These are phyloP conservation scores for Phylloporus sp. DNA, from an alignment of 768 basidiomycete species.

Conservation along the genomic window DNA sequence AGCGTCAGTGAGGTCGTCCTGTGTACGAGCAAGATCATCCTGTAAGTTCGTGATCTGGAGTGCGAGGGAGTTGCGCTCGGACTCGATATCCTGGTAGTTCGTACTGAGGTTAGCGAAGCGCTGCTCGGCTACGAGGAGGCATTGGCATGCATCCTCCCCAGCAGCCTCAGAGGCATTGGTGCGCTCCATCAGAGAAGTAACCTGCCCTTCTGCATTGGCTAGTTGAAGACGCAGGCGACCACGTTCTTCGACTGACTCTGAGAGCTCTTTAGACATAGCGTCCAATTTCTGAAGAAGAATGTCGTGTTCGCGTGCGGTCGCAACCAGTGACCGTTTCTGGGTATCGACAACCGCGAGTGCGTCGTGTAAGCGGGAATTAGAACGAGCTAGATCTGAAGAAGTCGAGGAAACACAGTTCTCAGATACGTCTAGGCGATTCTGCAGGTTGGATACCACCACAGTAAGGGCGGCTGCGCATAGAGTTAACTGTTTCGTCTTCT, in stretches of 20 bases:
- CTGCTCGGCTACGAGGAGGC: slow-evolving; percentile 30
- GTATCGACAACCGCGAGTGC: slow-evolving; percentile 16
- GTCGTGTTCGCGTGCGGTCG: slow-evolving; percentile 21
- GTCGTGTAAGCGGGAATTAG: slow-evolving; percentile 14
- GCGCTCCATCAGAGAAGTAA: slow-evolving; percentile 29
- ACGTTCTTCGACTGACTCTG: slow-evolving; percentile 28
- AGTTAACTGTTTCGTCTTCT: slow-evolving; percentile 28
- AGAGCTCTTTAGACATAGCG: slow-evolving; percentile 31
- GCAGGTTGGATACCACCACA: slow-evolving; percentile 38
- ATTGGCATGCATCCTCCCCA: slow-evolving; percentile 33
- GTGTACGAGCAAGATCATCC: slow-evolving; percentile 48
- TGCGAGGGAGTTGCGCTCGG: slow-evolving; percentile 61
- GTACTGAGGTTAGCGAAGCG: slow-evolving; percentile 43
- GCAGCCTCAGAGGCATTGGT: slow-evolving; percentile 31
- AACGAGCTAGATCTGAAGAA: slow-evolving; percentile 12
- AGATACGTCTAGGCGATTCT: slow-evolving; percentile 25
- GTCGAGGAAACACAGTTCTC: slow-evolving; percentile 10
- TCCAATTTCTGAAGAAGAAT: slow-evolving; percentile 32
- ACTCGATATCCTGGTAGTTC: slow-evolving; percentile 52
- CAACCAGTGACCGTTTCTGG: slow-evolving; percentile 12
- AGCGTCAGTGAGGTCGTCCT: slow-evolving; percentile 49
- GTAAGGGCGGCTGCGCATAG: slow-evolving; percentile 33
- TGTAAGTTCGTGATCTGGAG: slow-evolving; percentile 62
- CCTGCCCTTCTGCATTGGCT: slow-evolving; percentile 34
- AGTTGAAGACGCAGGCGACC: slow-evolving; percentile 23